phyloP scores from a whole-genome alignment of 352 stramenopile genomes.

The Pythium phragmiticola region DNA sequence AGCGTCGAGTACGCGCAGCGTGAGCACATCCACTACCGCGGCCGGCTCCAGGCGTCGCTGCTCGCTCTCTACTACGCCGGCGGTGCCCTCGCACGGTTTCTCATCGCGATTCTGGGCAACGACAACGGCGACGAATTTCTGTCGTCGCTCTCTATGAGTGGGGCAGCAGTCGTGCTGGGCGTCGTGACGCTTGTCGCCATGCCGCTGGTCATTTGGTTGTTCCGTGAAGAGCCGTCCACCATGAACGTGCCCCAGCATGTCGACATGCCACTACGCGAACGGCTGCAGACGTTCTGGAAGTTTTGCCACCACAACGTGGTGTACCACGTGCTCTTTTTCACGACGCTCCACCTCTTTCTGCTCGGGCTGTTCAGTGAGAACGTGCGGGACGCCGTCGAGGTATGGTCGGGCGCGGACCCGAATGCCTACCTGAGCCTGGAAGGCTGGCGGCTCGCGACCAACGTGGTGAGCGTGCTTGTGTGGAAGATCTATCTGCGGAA shows the following conservation, averaged over 20 bases:
- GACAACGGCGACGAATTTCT: constrained; percentile 1
- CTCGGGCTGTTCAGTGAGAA: constrained; percentile 38
- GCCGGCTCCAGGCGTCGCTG: constrained; percentile 17
- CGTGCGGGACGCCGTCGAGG: constrained; percentile 32
- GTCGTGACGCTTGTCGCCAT: constrained; percentile 19
- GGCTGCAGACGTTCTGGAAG: constrained; percentile 40
- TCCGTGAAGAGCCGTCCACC: constrained; percentile 28
- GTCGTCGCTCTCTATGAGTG: constrained; percentile 13
- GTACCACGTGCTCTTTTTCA: constrained; percentile 53
- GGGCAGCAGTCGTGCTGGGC: neutral
- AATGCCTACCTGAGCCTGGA: constrained; percentile 25
- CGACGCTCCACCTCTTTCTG: constrained; percentile 39
- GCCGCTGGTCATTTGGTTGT: constrained; percentile 23
- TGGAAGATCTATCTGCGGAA: constrained; percentile 40
- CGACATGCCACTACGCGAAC: constrained; percentile 1
- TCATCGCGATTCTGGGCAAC: neutral
- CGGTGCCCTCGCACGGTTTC: neutral
- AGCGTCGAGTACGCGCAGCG: constrained; percentile 32
- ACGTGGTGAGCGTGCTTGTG: constrained; percentile 34
- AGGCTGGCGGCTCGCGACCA: constrained; percentile 27
- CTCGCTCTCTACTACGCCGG: constrained; percentile 18
- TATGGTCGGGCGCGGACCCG: constrained; percentile 38
- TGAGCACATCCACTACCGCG: constrained; percentile 25
- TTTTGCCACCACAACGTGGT: constrained; percentile 57
- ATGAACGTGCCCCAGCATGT: constrained; percentile 5